Conservation (phyloP, 192 early-diverging fungal genomes). For the Podila horticola region DNA sequence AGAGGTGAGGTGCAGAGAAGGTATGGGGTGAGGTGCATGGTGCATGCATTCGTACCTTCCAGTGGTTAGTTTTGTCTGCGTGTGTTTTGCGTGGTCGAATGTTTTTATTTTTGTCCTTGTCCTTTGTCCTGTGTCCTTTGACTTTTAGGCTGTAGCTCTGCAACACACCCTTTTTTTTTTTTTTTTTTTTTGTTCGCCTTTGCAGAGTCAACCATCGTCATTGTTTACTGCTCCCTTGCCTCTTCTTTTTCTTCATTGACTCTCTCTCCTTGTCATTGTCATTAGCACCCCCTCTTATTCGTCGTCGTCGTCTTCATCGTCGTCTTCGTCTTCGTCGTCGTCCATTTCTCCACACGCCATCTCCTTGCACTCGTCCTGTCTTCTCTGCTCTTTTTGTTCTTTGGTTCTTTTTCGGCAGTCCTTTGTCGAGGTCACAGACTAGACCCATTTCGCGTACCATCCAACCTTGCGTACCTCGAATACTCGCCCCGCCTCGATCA, state of each 20-base stretch:
- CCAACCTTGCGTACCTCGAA: no score
- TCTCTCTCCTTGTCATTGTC: not conserved
- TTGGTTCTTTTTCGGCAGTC: not conserved
- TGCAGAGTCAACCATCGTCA: conserved; percentile 11
- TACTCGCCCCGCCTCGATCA: no score
- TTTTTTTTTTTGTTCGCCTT: not conserved
- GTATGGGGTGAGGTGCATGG: no score
- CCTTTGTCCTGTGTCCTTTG: not conserved
- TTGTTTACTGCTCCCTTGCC: conserved; percentile 4
- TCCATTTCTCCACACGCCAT: not conserved
- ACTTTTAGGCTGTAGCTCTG: not conserved
- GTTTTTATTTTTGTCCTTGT: conserved; percentile 1
- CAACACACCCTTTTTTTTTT: not conserved
- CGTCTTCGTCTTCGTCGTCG: not conserved
- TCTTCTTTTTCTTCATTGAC: not conserved
- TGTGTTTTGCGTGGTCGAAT: no score
- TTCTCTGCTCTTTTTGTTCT: not conserved
- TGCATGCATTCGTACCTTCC: no score
- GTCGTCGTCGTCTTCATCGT: not conserved
- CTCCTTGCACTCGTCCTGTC: not conserved
- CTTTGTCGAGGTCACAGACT: not conserved
- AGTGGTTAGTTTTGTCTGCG: no score
- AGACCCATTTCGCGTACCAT: not conserved
- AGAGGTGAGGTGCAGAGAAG: no score
- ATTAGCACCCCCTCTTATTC: not conserved